Percentiles rank a stretch among this genome's conserved stretches.
Conservation (phyloP, 345 rosid genomes). For the Viola odorata region DNA sequence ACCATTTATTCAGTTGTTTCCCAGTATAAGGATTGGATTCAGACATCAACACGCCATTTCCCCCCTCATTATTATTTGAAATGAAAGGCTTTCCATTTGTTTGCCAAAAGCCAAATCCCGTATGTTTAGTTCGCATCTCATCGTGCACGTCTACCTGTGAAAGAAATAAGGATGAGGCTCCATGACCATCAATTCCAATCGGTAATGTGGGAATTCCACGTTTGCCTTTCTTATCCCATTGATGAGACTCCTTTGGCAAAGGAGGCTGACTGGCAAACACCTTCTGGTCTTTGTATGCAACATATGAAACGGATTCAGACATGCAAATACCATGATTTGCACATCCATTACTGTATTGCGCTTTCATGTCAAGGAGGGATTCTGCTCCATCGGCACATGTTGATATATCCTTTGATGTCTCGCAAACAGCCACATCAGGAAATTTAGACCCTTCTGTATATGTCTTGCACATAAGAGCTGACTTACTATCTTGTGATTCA, state of each 20-base stretch:
- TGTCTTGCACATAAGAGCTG: not conserved
- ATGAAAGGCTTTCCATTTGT: not conserved
- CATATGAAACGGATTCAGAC: conserved; percentile 9
- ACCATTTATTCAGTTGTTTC: conserved; percentile 1
- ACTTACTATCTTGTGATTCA: not conserved
- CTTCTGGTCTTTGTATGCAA: conserved; percentile 5
- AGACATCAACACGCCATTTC: not conserved
- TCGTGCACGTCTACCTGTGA: conserved; percentile 3
- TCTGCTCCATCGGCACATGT: not conserved
- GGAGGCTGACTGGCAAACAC: not conserved
- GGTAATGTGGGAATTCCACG: conserved; percentile 2
- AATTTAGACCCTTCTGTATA: not conserved
- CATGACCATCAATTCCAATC: not conserved
- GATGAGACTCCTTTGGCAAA: conserved; percentile 6
- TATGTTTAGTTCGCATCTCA: conserved; percentile 3
- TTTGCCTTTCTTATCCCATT: conserved; percentile 28
- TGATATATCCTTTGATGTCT: not conserved
- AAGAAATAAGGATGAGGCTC: conserved; percentile 5
- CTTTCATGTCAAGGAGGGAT: conserved; percentile 1
- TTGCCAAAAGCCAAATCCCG: not conserved
- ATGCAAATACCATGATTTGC: conserved; percentile 1
- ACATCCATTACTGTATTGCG: not conserved
- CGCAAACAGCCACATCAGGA: not conserved
- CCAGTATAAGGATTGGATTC: conserved; percentile 1
- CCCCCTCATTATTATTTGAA: not conserved